Percentiles rank a stretch among this genome's conserved stretches.
phyloP scores from a whole-genome alignment of 331 rosid species.

The Spiraea crenata region DNA sequence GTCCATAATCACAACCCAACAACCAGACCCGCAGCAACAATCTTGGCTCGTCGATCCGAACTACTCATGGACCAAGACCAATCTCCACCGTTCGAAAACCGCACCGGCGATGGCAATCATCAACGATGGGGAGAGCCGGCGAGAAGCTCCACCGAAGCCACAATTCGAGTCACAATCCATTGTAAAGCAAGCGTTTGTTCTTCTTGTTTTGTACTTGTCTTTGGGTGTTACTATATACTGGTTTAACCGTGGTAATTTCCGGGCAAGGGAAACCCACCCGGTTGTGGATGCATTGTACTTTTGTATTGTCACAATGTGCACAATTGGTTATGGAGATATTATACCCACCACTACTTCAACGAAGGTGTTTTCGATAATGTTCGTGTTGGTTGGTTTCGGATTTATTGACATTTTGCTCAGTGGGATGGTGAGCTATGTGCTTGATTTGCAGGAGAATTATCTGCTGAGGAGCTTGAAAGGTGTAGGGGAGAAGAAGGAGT shows the following conservation, averaged over 20 bases:
- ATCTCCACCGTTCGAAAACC: constrained; percentile 83
- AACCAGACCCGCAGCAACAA: constrained; percentile 25
- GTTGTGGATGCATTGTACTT: constrained; percentile 87
- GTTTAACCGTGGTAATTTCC: constrained; percentile 57
- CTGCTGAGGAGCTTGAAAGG: constrained; percentile 57
- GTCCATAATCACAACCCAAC: constrained; percentile 16
- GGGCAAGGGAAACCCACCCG: constrained; percentile 68
- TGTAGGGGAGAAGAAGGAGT: constrained; percentile 50
- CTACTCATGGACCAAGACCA: constrained; percentile 43
- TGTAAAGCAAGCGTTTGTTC: constrained; percentile 60
- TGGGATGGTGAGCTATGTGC: constrained; percentile 90
- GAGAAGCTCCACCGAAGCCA: constrained; percentile 40
- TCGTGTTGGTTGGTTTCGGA: constrained; percentile 93
- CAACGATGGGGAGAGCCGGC: constrained; percentile 35
- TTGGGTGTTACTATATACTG: constrained; percentile 77
- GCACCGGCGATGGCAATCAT: constrained; percentile 92
- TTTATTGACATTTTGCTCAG: constrained; percentile 80
- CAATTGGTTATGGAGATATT: constrained; percentile 95
- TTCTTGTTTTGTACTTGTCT: constrained; percentile 57
- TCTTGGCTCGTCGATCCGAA: constrained; percentile 61
- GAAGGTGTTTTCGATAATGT: constrained; percentile 76
- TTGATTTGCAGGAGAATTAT: constrained; percentile 89
- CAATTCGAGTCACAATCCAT: constrained; percentile 53
- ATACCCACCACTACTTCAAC: constrained; percentile 71
- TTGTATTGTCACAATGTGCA: constrained; percentile 96